Evolutionary conservation across 192 early-diverging fungal species (phyloP), one percentile per base, ranked within the genome.

Genomic region (Phlyctochytrium bullatum): DNA sequence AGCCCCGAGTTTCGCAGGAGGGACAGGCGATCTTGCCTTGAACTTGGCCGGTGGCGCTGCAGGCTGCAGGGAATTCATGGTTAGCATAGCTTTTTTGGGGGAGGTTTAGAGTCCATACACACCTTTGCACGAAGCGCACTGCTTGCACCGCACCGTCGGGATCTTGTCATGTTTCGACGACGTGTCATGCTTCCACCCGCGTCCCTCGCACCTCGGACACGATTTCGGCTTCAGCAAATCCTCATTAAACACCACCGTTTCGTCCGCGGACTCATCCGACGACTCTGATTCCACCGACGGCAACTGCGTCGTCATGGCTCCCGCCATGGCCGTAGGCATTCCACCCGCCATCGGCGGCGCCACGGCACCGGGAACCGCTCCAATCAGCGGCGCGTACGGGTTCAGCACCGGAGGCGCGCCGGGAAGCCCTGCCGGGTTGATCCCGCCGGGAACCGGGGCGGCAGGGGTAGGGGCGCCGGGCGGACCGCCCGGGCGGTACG

Each of bases 111-210:
- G 25, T 17, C n/a, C 0, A 12, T 35, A 34, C 2, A 31, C 20
- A 78, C 76, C 76, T 75, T 73, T 65, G 73, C 77, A 79, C 2
- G 32, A 40, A 32, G 34, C 47, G 52, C 77, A 79, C 31, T 30
- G 25, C 50, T 79, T 79, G 56, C 77, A 79, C 33, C 61, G 31
- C 16, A 65, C 64, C 2, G 30, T 62, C 53, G 31, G 31, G 31
- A 66, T 73, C 34, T 59, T 30, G 24, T 78, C 70, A 40, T 78
- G 77, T 61, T 72, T 75, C 2, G 52, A 60, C 35, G 69, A 60
- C 14, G 58, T 67, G 35, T 74, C 73, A 36, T 79, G 77, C 52
- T 68, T 67, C 36, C 66, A 79, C n/a, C 77, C 77, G 20, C 28
- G 10, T 35, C 73, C 73, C 24, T 50, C 34, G 53, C 73, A 75